These are phyloP conservation scores for Platanus orientalis DNA, from an alignment of 164 flowering plant species.

Conservation along the genomic window DNA sequence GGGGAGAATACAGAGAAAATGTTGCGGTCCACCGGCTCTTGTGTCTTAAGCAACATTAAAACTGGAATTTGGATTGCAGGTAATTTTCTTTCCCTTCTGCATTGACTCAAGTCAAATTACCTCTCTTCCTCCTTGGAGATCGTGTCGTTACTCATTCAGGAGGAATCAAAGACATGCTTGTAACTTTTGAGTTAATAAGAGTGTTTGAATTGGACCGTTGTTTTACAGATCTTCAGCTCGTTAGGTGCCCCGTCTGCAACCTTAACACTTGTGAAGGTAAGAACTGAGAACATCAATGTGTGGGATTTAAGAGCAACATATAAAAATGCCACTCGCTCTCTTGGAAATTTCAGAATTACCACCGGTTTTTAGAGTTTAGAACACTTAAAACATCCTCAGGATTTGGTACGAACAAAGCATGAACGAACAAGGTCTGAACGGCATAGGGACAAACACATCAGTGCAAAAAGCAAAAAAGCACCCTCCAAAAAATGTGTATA, in stretches of 20 bases:
- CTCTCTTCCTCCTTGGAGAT: neutral
- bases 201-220: neutral
- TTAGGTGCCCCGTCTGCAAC: slow-evolving; percentile 94
- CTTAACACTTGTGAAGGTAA: slow-evolving; percentile 86
- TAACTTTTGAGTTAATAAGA: neutral
- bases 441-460: too few species aligned
- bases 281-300: slow-evolving; percentile 1
- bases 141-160: neutral
- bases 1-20: slow-evolving; percentile 33
- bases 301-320: too few species aligned
- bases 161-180: too few species aligned
- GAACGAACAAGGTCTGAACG: too few species aligned
- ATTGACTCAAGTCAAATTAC: neutral
- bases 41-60: slow-evolving; percentile 53
- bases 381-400: too few species aligned
- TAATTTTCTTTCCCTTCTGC: slow-evolving; percentile 11
- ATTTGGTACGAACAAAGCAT: too few species aligned
- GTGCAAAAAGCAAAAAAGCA: too few species aligned
- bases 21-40: slow-evolving; percentile 47
- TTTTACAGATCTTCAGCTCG: slow-evolving; percentile 83
- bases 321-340: too few species aligned
- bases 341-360: too few species aligned
- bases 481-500: too few species aligned
- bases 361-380: too few species aligned
- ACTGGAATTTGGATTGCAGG: slow-evolving; percentile 92